Evolutionary conservation across 768 basidiomycete species (phyloP), one percentile per base, ranked within the genome.

Genomic region (Strobilomyces dryophilus): DNA sequence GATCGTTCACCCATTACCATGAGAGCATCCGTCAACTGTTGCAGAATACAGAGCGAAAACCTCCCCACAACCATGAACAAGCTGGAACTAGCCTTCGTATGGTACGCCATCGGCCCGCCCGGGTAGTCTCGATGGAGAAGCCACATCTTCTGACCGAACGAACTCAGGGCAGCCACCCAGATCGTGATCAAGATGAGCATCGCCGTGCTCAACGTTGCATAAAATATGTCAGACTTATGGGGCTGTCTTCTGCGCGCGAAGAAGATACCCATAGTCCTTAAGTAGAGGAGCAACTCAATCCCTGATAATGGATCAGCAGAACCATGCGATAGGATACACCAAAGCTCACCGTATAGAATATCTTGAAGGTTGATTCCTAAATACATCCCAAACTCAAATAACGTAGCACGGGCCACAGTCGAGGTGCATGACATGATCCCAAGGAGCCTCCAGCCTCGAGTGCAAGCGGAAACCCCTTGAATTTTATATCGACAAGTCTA

Each of bases 21-120:
- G 2, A 54, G 41, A 3, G 41, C 74, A 45, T 73, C 71, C 8
- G 65, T 63, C 54, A 73, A 51, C 39, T 72, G 63, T 6, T 72
- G 70, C 8, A 70, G 54, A n/a, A n/a, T n/a, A 20, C 62, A 47
- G 21, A 49, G 40, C 12, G 49, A 42, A 12, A 49, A 32, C 29
- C 49, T 49, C 32, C 49, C 49, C 3, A 35, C 8, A 20, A 12
- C 41, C 32, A 50, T 35, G 11, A 26, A 26, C n/a, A 27, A 8
- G 12, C 3, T 2, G 7, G 49, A 50, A 26, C 42, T 27, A n/a
- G n/a, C n/a, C 27, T 50, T 2, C 18, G 8, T 18, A 8, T 18
- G 41, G 32, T 44, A 50, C 8, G 49, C 49, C 32, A 44, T 47
- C 21, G 61, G 52, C 26, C 72, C 71, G 4, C 71, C 70, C 10